phyloP scores from a whole-genome alignment of 192 early-diverging fungal species.

The Phycomyces nitens region DNA sequence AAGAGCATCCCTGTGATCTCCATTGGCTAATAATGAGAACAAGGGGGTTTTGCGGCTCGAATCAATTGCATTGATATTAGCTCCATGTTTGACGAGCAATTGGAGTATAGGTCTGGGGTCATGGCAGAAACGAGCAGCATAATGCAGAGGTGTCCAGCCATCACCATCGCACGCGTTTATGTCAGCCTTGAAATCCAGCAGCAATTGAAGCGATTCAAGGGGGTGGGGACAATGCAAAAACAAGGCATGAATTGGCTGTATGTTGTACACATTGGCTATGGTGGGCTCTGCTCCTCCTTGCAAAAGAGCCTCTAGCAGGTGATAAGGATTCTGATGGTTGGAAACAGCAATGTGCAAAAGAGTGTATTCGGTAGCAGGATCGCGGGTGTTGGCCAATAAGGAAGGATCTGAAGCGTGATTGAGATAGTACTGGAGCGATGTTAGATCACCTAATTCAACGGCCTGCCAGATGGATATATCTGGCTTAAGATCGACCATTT shows the following conservation, averaged over 20 bases:
- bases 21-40: slow-evolving; percentile 32
- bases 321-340: slow-evolving; percentile 18
- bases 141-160: slow-evolving; percentile 55
- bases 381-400: slow-evolving; percentile 19
- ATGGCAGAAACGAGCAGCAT: slow-evolving; percentile 29
- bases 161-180: slow-evolving; percentile 60
- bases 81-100: slow-evolving; percentile 24
- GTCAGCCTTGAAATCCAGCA: slow-evolving; percentile 43
- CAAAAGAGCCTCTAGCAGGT: slow-evolving; percentile 15
- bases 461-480: slow-evolving; percentile 23
- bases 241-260: slow-evolving; percentile 21
- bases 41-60: slow-evolving; percentile 20
- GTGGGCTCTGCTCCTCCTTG: slow-evolving; percentile 24
- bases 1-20: slow-evolving; percentile 19
- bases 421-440: slow-evolving; percentile 28
- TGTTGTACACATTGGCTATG: slow-evolving; percentile 20
- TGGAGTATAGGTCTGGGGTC: slow-evolving; percentile 12
- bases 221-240: slow-evolving; percentile 17
- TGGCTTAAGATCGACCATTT: background rate
- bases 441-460: slow-evolving; percentile 21
- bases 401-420: slow-evolving; percentile 5
- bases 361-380: slow-evolving; percentile 29
- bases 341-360: slow-evolving; percentile 28
- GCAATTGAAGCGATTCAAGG: slow-evolving; percentile 6
- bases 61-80: slow-evolving; percentile 32